Conservation (phyloP, 2,329 filamentous ascomycete genomes). For the Tolypocladium sp. region DNA sequence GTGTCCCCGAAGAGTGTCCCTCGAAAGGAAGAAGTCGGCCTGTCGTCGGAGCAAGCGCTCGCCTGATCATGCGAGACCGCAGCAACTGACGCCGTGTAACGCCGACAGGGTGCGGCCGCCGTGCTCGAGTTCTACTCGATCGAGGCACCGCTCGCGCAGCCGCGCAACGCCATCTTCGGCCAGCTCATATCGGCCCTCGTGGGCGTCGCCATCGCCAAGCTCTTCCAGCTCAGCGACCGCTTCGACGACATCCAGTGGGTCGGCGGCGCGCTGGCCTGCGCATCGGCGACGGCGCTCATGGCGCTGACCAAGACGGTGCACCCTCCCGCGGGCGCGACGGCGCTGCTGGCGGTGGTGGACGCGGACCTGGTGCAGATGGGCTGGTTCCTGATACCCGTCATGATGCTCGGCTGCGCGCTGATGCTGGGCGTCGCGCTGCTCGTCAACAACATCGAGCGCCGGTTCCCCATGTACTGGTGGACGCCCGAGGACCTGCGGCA, state of each 20-base stretch:
- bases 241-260: slow-evolving; percentile 50
- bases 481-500: slow-evolving; percentile 28
- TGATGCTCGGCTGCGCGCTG: slow-evolving; percentile 49
- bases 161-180: slow-evolving; percentile 59
- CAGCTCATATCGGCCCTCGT: slow-evolving; percentile 54
- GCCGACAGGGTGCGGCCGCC: slow-evolving; percentile 57
- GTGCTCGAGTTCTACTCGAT: slow-evolving; percentile 68
- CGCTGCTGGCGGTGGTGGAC: slow-evolving; percentile 57
- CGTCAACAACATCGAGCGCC: slow-evolving; percentile 60
- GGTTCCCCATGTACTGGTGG: slow-evolving; percentile 66
- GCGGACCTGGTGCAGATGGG: slow-evolving; percentile 44
- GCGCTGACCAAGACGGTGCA: slow-evolving; percentile 62
- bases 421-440: slow-evolving; percentile 56
- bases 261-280: slow-evolving; percentile 57
- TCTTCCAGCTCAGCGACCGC: slow-evolving; percentile 45
- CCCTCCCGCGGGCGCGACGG: slow-evolving; percentile 67
- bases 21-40: no score
- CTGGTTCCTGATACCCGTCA: slow-evolving; percentile 59
- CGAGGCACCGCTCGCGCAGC: slow-evolving; percentile 63
- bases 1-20: slow-evolving; percentile 17
- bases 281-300: slow-evolving; percentile 55
- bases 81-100: not conserved
- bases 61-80: not conserved
- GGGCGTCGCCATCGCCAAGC: slow-evolving; percentile 54
- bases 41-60: not conserved